Evolutionary conservation across 768 basidiomycete genomes (phyloP), one percentile per base, ranked within the genome.

Genomic region (Cystobasidium ongulense): DNA sequence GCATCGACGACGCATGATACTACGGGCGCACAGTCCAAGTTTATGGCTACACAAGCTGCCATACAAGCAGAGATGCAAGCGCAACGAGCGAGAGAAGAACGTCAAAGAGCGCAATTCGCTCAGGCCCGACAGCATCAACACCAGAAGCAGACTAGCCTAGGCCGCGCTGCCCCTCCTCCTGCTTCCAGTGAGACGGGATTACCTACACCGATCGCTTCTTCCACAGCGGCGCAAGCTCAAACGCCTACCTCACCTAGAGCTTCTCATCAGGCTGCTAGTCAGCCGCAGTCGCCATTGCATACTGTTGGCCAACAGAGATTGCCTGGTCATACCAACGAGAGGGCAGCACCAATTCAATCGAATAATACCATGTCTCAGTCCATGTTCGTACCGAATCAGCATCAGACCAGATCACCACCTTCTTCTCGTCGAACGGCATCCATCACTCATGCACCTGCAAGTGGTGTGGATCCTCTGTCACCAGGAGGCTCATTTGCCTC

Each of bases 1-100:
- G 68, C 39, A 33, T 36, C 29, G 3, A 59, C 68, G 29, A 54
- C 21, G 33, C 31, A n/a, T 54, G 15, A 25, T 8, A 25, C 29
- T 36, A 17, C 23, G 3, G 33, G 31, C 7, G 54, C 50, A n/a
- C 52, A 71, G 8, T 46, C 39, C 17, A 67, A 67, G 50, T 67
- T 67, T 29, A 46, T 53, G 31, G 41, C 65, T 52, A 71, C 68
- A n/a, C 68, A 71, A 59, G 68, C 68, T 8, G 50, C 52, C 4
- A 71, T 71, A 10, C 11, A 59, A 59, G 68, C 68, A 18, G 53
- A 36, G n/a, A 54, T 71, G 61, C 50, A 75, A 72, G 70, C 71
- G 31, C 59, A 61, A 15, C 27, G 64, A 59, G 72, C 41, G 29
- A n/a, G 46, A 17, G 72, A 73, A 25, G 23, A 43, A 63, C 72